Evolutionary conservation across 352 stramenopile genomes (phyloP).

Genomic region (Globisporangium emineosum): DNA sequence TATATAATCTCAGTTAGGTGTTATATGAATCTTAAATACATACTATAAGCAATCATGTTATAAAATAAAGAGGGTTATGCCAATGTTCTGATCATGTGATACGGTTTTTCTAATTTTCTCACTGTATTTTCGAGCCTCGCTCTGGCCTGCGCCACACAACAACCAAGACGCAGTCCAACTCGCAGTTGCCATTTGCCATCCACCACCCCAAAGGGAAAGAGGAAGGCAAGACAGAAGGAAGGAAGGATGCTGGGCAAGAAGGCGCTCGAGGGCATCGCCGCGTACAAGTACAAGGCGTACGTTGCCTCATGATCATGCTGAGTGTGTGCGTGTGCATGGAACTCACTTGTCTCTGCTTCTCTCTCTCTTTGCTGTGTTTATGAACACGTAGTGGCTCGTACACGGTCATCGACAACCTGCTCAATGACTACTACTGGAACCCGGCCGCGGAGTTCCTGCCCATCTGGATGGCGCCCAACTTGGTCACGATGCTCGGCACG

Average conservation of each 20-base stretch:
- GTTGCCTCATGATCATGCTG: slow-evolving; percentile 19
- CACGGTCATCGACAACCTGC: slow-evolving; percentile 85
- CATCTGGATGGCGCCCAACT: slow-evolving; percentile 89
- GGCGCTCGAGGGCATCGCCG: slow-evolving; percentile 78
- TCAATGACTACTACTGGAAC: slow-evolving; percentile 86
- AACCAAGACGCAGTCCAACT: neutral
- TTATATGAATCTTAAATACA: neutral
- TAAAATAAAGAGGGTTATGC: neutral
- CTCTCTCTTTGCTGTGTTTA: neutral
- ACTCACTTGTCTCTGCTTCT: slow-evolving; percentile 1
- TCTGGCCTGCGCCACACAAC: neutral
- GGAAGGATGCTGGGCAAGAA: slow-evolving; percentile 58
- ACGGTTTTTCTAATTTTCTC: neutral
- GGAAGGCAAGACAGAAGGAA: slow-evolving; percentile 1
- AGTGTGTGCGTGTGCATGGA: neutral
- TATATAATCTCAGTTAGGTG: neutral
- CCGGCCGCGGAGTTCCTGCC: slow-evolving; percentile 79
- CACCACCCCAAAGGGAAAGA: neutral
- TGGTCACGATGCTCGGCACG: slow-evolving; percentile 89
- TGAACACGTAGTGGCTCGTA: slow-evolving; percentile 60
- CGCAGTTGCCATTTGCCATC: slow-evolving; percentile 7
- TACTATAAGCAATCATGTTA: neutral
- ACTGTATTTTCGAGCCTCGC: slow-evolving; percentile 4
- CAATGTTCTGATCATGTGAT: neutral
- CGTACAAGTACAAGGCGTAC: slow-evolving; percentile 89